phyloP scores from a whole-genome alignment of 306 rosid species.

The Lithocarpus polystachyus region DNA sequence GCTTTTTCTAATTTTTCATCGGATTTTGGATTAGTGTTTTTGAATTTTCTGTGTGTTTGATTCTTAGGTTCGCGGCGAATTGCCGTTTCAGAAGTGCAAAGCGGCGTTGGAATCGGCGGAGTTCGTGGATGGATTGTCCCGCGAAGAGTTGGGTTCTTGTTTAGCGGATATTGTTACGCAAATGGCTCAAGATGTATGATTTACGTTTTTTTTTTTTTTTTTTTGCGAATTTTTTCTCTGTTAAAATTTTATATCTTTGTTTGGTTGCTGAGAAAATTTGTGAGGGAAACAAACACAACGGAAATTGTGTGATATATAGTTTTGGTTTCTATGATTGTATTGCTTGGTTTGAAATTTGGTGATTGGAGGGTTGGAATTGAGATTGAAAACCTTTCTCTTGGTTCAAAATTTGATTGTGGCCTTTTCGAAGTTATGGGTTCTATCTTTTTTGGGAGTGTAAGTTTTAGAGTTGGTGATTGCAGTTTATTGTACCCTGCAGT shows the following conservation, averaged over 20 bases:
- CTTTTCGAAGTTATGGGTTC: neutral
- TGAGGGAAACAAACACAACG: neutral
- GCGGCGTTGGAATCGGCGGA: conserved; percentile 75
- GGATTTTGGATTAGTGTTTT: conserved; percentile 10
- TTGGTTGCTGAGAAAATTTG: neutral
- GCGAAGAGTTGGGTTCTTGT: conserved; percentile 61
- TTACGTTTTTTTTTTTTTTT: neutral
- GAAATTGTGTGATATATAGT: neutral
- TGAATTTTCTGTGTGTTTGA: conserved; percentile 9
- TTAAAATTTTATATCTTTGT: neutral
- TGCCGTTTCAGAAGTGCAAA: conserved; percentile 86
- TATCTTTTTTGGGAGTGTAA: neutral
- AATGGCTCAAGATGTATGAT: conserved; percentile 95
- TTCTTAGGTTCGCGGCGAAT: conserved; percentile 85
- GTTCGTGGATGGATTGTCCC: conserved; percentile 52
- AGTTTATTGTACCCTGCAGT: no score
- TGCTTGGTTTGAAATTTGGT: neutral
- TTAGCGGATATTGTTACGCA: conserved; percentile 90
- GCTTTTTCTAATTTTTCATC: neutral
- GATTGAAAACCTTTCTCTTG: neutral
- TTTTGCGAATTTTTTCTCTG: neutral
- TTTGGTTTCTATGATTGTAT: neutral
- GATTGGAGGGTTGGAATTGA: neutral
- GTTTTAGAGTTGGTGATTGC: no score
- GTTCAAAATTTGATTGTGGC: neutral